phyloP scores from a whole-genome alignment of 2,329 filamentous ascomycete species.

The Coniosporium tulheliwenetii region DNA sequence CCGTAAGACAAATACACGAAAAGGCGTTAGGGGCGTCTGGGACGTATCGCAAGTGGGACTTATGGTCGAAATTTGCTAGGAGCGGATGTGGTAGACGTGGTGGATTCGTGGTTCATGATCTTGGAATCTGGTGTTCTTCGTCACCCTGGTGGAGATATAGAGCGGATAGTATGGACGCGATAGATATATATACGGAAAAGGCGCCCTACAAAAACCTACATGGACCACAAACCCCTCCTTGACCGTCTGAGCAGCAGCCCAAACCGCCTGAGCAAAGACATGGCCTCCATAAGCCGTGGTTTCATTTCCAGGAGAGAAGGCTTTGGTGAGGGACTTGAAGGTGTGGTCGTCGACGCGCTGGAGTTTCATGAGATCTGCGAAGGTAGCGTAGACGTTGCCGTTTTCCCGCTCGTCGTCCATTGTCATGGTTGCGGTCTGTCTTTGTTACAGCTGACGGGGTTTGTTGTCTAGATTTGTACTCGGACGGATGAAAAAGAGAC shows the following conservation, averaged over 20 bases:
- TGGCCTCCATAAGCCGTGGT: conserved; percentile 37
- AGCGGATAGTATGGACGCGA: too few species aligned
- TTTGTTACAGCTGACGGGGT: too few species aligned
- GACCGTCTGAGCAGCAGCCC: conserved; percentile 39
- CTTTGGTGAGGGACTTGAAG: conserved; percentile 22
- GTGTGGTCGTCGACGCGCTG: conserved; percentile 24
- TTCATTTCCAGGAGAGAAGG: conserved; percentile 26
- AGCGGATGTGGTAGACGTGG: neutral
- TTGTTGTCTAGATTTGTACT: too few species aligned
- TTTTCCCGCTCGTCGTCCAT: neutral
- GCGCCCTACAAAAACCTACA: conserved; percentile 17
- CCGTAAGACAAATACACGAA: neutral
- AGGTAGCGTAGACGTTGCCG: conserved; percentile 19
- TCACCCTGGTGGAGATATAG: too few species aligned
- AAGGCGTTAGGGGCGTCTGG: neutral
- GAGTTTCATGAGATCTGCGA: conserved; percentile 23
- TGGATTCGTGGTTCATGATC: too few species aligned
- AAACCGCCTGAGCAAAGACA: conserved; percentile 41
- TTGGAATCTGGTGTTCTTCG: too few species aligned
- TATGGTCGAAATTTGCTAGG: too few species aligned
- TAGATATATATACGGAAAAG: too few species aligned
- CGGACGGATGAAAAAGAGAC: too few species aligned
- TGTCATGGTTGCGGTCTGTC: too few species aligned
- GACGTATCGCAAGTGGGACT: neutral
- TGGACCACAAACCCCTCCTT: conserved; percentile 33